phyloP scores from a whole-genome alignment of 2,329 filamentous ascomycete species.

The Sclerotiophoma versabilis region DNA sequence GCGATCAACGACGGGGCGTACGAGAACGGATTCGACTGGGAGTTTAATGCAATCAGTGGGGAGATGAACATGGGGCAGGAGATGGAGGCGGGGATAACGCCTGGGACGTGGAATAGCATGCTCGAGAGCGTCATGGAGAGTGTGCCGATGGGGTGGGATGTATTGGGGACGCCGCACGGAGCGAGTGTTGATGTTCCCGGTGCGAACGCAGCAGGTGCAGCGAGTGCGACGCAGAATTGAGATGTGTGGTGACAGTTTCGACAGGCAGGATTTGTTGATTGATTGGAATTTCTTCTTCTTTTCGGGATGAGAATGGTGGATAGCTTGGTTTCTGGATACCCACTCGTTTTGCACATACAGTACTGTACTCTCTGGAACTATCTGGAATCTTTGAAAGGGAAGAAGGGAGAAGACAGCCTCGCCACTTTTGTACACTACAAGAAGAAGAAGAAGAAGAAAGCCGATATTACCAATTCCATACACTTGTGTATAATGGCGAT shows the following conservation, averaged over 20 bases:
- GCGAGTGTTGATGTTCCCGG: constrained; percentile 3
- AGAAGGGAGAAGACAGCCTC: constrained; percentile 1
- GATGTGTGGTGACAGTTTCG: background rate
- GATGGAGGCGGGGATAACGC: constrained; percentile 38
- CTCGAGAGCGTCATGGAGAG: constrained; percentile 42
- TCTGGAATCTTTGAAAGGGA: no score
- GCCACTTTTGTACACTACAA: no score
- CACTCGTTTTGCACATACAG: constrained; percentile 4
- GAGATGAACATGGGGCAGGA: constrained; percentile 14
- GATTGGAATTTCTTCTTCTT: background rate
- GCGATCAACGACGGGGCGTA: constrained; percentile 22
- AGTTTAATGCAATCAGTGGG: constrained; percentile 29
- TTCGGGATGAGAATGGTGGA: background rate
- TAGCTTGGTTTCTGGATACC: constrained; percentile 2
- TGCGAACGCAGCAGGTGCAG: no score
- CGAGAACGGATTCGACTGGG: constrained; percentile 42
- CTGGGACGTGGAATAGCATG: constrained; percentile 46
- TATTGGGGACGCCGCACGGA: constrained; percentile 5
- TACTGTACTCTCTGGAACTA: no score
- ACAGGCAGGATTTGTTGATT: background rate
- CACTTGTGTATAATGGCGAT: no score
- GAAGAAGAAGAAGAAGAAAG: no score
- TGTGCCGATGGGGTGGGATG: constrained; percentile 40
- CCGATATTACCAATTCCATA: no score
- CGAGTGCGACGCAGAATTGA: no score